Base-by-base conservation (phyloP, 495 filamentous ascomycete genomes). In the Hypoxylon lenormandii region DNA sequence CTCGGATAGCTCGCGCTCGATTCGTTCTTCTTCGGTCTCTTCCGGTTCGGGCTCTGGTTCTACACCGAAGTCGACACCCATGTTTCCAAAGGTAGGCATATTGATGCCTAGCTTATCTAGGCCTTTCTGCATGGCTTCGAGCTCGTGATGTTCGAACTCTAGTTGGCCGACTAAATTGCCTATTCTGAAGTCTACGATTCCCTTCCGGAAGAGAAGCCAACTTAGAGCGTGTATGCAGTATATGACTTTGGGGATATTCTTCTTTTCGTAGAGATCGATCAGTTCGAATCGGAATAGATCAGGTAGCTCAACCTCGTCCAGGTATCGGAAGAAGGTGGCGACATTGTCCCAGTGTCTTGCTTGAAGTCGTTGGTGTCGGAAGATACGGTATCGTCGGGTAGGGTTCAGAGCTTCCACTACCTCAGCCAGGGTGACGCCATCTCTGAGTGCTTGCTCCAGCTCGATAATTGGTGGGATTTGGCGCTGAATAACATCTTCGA, bases 241-340 rank as follows among this genome's bases (percentile, higher is more conserved):
- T 64, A 99, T 98, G 72, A 97, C 96, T 79, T 97, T 99, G 0
- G 96, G 96, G 5, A 98, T 94, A 72, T 99, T 99, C 79, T 99
- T 99, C 82, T 98, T 99, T 77, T 99, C 96, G 81, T 99, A 99
- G 33, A 99, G 80, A 75, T 99, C 96, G 37, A 97, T 97, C 7
- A 97, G 85, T 78, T 99, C 96, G 78, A 99, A 99, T 64, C 94
- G 88, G 77, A 99, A 99, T n/a, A 99, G 86, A 60, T 99, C 96
- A 1, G 96, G 96, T 7, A 99, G 80, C 70, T 97, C 91, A n/a
- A 97, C 86, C 64, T 97, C 91, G 70, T 93, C 91, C 0, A 99
- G 84, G 67, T 94, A 97, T 47, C 89, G 87, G 80, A 98, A 98
- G 78, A 99, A 98, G 13, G 91, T 79, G 26, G 93, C 93, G 52